phyloP scores from a whole-genome alignment of 2,329 filamentous ascomycete species.

The Claviceps quebecensis region DNA sequence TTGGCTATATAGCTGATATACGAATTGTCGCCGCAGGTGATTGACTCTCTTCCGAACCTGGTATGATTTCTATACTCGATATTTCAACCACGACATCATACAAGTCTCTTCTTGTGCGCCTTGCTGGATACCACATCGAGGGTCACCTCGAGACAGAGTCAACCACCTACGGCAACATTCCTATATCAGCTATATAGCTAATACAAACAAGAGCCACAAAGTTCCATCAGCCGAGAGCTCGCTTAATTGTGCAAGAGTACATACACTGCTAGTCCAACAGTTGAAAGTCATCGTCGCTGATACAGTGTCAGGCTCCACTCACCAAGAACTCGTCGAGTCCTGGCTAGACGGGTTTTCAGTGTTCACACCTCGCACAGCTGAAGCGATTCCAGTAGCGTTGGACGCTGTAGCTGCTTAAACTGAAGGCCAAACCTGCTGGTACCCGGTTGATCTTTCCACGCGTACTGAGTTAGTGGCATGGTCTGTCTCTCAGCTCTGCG shows the following conservation, averaged over 20 bases:
- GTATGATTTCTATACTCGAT: no score
- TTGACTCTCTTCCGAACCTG: no score
- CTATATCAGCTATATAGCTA: background rate
- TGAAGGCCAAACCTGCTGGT: slow-evolving; percentile 3
- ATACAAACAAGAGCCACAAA: background rate
- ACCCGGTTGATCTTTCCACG: slow-evolving; percentile 1
- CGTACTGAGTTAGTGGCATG: slow-evolving; percentile 1
- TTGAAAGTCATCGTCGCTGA: background rate
- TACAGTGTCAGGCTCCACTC: slow-evolving; percentile 1
- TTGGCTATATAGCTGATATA: background rate
- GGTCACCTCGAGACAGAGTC: no score
- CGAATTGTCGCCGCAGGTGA: no score
- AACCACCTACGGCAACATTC: no score
- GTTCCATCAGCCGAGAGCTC: slow-evolving; percentile 6
- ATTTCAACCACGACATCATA: no score
- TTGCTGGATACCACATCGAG: no score
- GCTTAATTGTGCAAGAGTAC: slow-evolving; percentile 7
- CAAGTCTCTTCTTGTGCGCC: no score
- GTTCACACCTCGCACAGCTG: slow-evolving; percentile 2
- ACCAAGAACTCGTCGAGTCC: background rate
- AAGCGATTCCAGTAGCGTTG: background rate
- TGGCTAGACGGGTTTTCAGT: background rate
- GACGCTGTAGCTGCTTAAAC: background rate
- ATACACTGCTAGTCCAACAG: background rate
- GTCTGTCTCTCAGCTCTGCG: no score